phyloP scores from a whole-genome alignment of 148 eudicot genomes.

The Simmondsia chinensis region DNA sequence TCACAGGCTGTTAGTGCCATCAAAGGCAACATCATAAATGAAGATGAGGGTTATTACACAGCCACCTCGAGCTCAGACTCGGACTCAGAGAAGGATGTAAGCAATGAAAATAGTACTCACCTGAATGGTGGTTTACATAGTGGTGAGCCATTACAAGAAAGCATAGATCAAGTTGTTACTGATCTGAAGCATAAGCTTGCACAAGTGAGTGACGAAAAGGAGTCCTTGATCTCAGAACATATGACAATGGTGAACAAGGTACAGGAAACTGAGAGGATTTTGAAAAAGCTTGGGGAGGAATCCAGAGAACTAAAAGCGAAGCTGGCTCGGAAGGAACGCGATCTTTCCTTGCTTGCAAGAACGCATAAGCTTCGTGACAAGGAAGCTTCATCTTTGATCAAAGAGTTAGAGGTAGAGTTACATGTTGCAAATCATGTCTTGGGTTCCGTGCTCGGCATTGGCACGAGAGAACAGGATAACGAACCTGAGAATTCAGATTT shows the following conservation, averaged over 20 bases:
- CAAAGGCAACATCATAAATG: no score
- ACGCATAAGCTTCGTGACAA: conserved; percentile 13
- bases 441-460: conserved; percentile 12
- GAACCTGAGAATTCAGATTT: conserved; percentile 22
- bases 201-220: conserved; percentile 18
- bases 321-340: conserved; percentile 20
- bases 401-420: conserved; percentile 26
- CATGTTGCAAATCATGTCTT: conserved; percentile 19
- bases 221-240: conserved; percentile 14
- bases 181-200: conserved; percentile 21
- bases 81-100: conserved; percentile 20
- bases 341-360: conserved; percentile 13
- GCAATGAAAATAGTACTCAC: background rate
- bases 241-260: conserved; percentile 14
- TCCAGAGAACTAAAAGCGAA: conserved; percentile 15
- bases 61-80: conserved; percentile 42
- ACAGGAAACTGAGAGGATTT: conserved; percentile 12
- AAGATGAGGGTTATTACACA: conserved; percentile 32
- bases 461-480: conserved; percentile 21
- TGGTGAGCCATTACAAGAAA: no score
- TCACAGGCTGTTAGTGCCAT: conserved; percentile 10
- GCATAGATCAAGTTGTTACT: no score
- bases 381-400: conserved; percentile 18
- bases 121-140: background rate
- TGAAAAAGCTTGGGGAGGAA: conserved; percentile 21